Evolutionary conservation across 2,329 filamentous ascomycete species (phyloP).

Genomic region (Pseudonectria buxi): DNA sequence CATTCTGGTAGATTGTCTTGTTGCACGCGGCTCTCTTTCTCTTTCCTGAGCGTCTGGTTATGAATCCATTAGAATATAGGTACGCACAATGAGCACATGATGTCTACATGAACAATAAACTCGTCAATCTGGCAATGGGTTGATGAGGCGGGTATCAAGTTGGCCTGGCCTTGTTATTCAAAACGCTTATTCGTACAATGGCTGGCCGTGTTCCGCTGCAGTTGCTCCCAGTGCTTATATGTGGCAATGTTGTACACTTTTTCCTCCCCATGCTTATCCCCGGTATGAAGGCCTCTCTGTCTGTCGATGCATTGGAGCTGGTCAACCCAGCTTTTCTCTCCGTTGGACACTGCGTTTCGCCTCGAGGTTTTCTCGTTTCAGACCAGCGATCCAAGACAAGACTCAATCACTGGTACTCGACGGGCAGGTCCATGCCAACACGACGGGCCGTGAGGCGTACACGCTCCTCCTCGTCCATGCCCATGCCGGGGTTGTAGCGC

Average conservation of each 20-base stretch:
- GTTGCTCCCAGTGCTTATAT: not conserved
- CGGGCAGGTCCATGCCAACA: slow-evolving; percentile 84
- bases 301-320: too few species aligned
- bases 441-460: slow-evolving; percentile 76
- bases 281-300: too few species aligned
- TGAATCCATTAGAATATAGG: too few species aligned
- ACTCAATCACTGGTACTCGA: slow-evolving; percentile 41
- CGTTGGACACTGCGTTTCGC: too few species aligned
- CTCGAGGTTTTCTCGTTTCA: too few species aligned
- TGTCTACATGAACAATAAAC: not conserved
- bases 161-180: not conserved
- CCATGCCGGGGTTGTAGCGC: slow-evolving; percentile 89
- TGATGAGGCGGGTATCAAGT: slow-evolving; percentile 2
- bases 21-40: slow-evolving; percentile 10
- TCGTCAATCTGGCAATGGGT: too few species aligned
- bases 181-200: slow-evolving; percentile 6
- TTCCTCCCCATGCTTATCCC: not conserved
- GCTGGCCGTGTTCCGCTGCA: too few species aligned
- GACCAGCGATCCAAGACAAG: too few species aligned
- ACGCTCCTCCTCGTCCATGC: slow-evolving; percentile 78
- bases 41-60: not conserved
- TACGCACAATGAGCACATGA: slow-evolving; percentile 7
- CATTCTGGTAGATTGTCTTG: slow-evolving; percentile 7
- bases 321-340: too few species aligned
- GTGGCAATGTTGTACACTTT: slow-evolving; percentile 4